These are phyloP conservation scores for Chrysanthemum seticuspe DNA, from an alignment of 129 eudicot genomes.

Conservation along the genomic window DNA sequence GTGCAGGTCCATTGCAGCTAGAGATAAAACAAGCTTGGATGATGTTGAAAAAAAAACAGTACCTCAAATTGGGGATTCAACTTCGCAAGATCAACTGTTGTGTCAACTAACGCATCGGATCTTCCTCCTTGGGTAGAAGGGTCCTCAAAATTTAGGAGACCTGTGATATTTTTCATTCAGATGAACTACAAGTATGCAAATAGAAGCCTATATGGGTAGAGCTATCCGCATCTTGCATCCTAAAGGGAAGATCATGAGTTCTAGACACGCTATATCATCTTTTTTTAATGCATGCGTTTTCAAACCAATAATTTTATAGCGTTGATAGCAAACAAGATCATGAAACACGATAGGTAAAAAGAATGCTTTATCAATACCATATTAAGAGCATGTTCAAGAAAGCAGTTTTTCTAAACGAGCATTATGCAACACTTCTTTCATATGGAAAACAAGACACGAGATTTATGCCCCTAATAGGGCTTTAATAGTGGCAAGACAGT, in stretches of 20 bases:
- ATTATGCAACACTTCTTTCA: conserved; percentile 12
- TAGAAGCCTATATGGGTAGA: conserved; percentile 7
- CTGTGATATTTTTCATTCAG: conserved; percentile 38
- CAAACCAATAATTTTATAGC: background rate
- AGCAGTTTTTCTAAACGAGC: background rate
- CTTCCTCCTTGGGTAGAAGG: conserved; percentile 40
- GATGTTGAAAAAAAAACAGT: conserved; percentile 18
- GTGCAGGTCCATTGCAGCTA: background rate
- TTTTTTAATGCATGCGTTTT: too few species aligned
- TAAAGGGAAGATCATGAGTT: too few species aligned
- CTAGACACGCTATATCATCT: too few species aligned
- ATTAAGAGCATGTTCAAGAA: conserved; percentile 21
- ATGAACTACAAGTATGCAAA: conserved; percentile 9
- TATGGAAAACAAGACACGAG: background rate
- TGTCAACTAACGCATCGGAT: conserved; percentile 35
- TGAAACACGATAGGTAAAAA: conserved; percentile 4
- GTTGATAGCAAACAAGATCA: background rate
- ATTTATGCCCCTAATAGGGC: conserved; percentile 2
- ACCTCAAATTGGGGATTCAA: conserved; percentile 51
- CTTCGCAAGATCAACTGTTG: conserved; percentile 36
- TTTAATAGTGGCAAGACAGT: background rate
- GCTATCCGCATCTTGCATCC: background rate
- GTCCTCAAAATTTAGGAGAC: conserved; percentile 31
- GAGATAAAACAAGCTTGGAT: conserved; percentile 14
- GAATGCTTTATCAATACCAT: background rate